A percentile compares a stretch with the other conserved stretches of the same genome.
phyloP scores from a whole-genome alignment of 2,329 filamentous ascomycete species.

The Colletotrichum trifolii region DNA sequence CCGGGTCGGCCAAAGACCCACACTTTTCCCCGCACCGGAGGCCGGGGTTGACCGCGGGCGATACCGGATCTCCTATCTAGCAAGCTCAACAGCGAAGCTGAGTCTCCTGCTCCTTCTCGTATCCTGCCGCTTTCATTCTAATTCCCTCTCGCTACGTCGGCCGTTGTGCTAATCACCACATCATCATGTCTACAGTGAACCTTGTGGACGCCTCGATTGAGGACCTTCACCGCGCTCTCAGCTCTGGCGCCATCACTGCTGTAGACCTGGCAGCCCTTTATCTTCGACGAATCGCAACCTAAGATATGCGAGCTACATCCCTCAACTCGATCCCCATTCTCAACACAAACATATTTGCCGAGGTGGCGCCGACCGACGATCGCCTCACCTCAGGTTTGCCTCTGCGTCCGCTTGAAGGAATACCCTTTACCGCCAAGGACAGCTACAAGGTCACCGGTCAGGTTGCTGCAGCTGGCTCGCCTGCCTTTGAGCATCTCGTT shows the following conservation, averaged over 20 bases:
- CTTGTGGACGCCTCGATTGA: constrained; percentile 43
- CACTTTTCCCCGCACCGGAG: too few species aligned
- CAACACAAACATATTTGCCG: constrained; percentile 40
- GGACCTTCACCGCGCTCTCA: constrained; percentile 40
- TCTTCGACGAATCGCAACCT: constrained; percentile 41
- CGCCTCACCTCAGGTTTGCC: constrained; percentile 38
- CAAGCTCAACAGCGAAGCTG: too few species aligned
- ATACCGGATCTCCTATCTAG: too few species aligned
- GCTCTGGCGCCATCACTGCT: constrained; percentile 36
- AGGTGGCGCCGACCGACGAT: constrained; percentile 44
- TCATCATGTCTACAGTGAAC: constrained; percentile 13
- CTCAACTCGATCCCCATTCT: constrained; percentile 44
- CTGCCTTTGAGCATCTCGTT: constrained; percentile 61
- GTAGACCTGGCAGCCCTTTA: constrained; percentile 44
- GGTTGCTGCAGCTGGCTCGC: constrained; percentile 64
- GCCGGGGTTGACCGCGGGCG: too few species aligned
- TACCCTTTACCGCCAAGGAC: constrained; percentile 69
- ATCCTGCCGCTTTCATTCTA: too few species aligned
- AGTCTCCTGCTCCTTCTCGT: too few species aligned
- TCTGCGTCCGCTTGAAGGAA: constrained; percentile 57
- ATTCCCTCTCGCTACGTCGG: too few species aligned
- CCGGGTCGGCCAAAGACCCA: too few species aligned
- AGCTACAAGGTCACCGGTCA: constrained; percentile 65
- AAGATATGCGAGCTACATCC: constrained; percentile 39
- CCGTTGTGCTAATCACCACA: too few species aligned